phyloP scores from a whole-genome alignment of 1,284 basidiomycete genomes.

The Kwoniella shivajii region DNA sequence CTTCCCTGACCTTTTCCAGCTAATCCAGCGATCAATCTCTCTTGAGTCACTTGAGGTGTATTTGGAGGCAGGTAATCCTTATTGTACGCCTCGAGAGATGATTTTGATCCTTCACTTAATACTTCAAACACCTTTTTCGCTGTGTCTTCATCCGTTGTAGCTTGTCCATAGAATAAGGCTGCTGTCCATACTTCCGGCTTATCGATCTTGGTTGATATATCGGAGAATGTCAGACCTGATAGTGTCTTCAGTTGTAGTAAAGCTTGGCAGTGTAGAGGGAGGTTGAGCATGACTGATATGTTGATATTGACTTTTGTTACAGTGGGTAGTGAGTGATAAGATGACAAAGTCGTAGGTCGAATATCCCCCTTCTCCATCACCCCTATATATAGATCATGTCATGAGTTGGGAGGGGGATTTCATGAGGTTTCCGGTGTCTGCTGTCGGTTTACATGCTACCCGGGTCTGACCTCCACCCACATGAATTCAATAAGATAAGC shows the following conservation, averaged over 20 bases:
- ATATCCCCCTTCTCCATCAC: too few relatives aligned
- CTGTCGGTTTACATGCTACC: too few relatives aligned
- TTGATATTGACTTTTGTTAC: too few relatives aligned
- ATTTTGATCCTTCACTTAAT: slow-evolving; percentile 58
- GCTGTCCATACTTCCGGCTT: slow-evolving; percentile 88
- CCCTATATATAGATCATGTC: too few relatives aligned
- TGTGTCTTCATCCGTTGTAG: slow-evolving; percentile 64
- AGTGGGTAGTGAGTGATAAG: too few relatives aligned
- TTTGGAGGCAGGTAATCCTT: background rate
- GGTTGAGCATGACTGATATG: slow-evolving; percentile 11
- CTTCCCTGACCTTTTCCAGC: slow-evolving; percentile 26
- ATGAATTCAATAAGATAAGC: background rate
- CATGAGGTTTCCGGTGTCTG: too few relatives aligned
- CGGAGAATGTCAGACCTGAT: slow-evolving; percentile 69
- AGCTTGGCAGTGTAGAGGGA: slow-evolving; percentile 30
- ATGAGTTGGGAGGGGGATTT: background rate
- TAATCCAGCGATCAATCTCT: slow-evolving; percentile 24
- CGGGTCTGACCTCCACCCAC: slow-evolving; percentile 5
- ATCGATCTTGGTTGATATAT: slow-evolving; percentile 68
- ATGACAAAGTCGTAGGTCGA: too few relatives aligned
- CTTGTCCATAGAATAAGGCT: slow-evolving; percentile 83
- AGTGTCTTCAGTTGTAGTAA: slow-evolving; percentile 34
- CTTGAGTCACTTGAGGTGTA: background rate
- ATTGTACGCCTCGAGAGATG: slow-evolving; percentile 6
- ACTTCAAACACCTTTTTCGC: slow-evolving; percentile 72